Percentiles rank a stretch among this genome's conserved stretches.
Evolutionary conservation across 805 yeast species (phyloP).

Genomic region (Maudiozyma pseudohumilis): DNA sequence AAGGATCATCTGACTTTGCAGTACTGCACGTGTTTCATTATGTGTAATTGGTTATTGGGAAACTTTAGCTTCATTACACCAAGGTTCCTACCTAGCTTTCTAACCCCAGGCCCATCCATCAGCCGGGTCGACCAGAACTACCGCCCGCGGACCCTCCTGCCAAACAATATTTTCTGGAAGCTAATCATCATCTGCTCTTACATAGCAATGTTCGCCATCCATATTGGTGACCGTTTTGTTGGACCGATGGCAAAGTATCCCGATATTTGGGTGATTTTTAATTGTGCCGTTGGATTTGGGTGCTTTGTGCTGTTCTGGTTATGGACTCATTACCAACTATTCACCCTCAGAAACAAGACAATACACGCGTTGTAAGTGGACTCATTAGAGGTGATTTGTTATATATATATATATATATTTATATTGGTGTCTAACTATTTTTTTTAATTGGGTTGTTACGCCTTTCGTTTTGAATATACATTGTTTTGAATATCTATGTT

Average conservation of each 20-base stretch:
- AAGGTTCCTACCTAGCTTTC: slow-evolving; percentile 30
- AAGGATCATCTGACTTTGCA: slow-evolving; percentile 70
- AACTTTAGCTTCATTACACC: slow-evolving; percentile 47
- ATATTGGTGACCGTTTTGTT: slow-evolving; percentile 41
- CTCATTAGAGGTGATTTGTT: background rate
- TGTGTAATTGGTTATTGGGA: slow-evolving; percentile 76
- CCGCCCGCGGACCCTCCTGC: slow-evolving; percentile 37
- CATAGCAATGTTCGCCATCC: slow-evolving; percentile 40
- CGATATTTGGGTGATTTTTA: slow-evolving; percentile 76
- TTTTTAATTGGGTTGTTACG: no score
- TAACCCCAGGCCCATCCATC: slow-evolving; percentile 39
- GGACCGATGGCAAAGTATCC: slow-evolving; percentile 57
- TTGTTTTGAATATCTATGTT: no score
- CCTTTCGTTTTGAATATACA: no score
- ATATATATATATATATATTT: background rate
- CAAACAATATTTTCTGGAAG: slow-evolving; percentile 41
- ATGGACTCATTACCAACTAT: slow-evolving; percentile 63
- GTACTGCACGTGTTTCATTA: slow-evolving; percentile 46
- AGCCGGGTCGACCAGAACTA: slow-evolving; percentile 26
- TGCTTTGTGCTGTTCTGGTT: slow-evolving; percentile 69
- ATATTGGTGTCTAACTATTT: background rate
- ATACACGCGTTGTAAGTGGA: slow-evolving; percentile 20
- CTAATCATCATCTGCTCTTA: slow-evolving; percentile 44
- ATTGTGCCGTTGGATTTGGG: slow-evolving; percentile 62
- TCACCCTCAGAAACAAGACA: slow-evolving; percentile 23